Evolutionary conservation across 2,329 filamentous ascomycete genomes (phyloP).

Genomic region (Chaetomium olivaceum): DNA sequence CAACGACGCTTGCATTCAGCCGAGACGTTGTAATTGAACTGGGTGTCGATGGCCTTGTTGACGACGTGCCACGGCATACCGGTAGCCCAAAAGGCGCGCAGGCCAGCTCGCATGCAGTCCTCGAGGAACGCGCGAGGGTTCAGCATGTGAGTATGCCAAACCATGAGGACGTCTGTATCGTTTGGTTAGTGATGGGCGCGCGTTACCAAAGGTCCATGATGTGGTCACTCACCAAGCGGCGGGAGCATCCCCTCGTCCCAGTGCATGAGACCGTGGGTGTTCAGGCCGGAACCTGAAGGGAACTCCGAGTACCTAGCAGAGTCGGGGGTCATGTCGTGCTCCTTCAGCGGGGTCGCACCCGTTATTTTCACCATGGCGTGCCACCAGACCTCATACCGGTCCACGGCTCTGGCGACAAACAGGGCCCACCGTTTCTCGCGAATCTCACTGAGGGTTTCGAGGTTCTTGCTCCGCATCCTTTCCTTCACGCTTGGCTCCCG

Average conservation of each 20-base stretch:
- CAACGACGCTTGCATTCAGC: slow-evolving; percentile 50
- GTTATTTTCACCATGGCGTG: slow-evolving; percentile 34
- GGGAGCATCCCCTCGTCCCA: slow-evolving; percentile 52
- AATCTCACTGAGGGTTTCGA: slow-evolving; percentile 52
- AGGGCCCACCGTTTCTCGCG: slow-evolving; percentile 74
- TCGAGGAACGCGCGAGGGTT: slow-evolving; percentile 75
- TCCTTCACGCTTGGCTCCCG: slow-evolving; percentile 23
- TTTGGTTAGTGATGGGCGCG: slow-evolving; percentile 17
- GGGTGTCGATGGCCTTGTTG: slow-evolving; percentile 57
- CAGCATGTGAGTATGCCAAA: slow-evolving; percentile 77
- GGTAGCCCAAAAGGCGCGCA: slow-evolving; percentile 58
- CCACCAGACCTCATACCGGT: slow-evolving; percentile 71
- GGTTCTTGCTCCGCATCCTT: slow-evolving; percentile 38
- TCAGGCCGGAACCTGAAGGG: no score
- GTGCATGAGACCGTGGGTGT: slow-evolving; percentile 31
- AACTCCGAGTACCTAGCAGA: slow-evolving; percentile 40
- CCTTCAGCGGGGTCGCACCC: slow-evolving; percentile 36
- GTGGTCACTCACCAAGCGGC: slow-evolving; percentile 55
- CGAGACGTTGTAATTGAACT: slow-evolving; percentile 57
- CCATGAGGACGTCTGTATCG: slow-evolving; percentile 68
- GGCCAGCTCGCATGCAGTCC: slow-evolving; percentile 64
- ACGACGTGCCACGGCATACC: slow-evolving; percentile 67
- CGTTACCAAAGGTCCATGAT: neutral
- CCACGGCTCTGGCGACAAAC: slow-evolving; percentile 66
- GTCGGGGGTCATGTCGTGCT: slow-evolving; percentile 40